These are phyloP conservation scores for Eimeria sp. DNA, from an alignment of 169 alveolate species.

Conservation along the genomic window DNA sequence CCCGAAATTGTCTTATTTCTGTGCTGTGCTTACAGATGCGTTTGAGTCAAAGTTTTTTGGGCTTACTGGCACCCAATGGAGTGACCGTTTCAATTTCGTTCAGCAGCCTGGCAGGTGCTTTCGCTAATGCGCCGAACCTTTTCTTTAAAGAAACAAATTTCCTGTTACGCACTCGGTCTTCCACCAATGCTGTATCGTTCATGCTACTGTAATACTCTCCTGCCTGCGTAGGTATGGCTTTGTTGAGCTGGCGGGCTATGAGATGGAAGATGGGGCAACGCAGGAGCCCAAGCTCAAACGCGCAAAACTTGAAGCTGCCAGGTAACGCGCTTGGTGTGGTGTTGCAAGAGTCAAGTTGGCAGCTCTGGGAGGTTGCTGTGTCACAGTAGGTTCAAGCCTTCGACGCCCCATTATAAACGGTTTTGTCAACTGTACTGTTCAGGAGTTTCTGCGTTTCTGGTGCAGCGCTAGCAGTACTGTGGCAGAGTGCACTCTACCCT, in stretches of 20 bases:
- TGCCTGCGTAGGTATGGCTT: conserved; percentile 47
- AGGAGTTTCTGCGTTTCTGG: neutral
- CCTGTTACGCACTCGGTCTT: neutral
- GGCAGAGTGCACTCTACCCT: conserved; percentile 63
- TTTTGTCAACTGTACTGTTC: neutral
- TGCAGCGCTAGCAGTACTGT: conserved; percentile 70
- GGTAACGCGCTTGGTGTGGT: neutral
- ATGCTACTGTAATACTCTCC: neutral
- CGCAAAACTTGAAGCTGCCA: conserved; percentile 57
- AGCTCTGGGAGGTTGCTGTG: neutral
- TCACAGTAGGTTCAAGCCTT: neutral
- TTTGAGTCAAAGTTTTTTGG: conserved; percentile 78
- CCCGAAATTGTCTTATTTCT: neutral
- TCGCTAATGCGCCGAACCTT: neutral
- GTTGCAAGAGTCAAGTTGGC: neutral
- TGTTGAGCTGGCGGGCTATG: conserved; percentile 70
- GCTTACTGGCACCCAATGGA: conserved; percentile 73
- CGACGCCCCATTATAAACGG: neutral
- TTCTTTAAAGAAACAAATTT: neutral
- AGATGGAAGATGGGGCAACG: conserved; percentile 23
- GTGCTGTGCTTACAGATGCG: conserved; percentile 45
- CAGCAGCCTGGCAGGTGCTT: conserved; percentile 84
- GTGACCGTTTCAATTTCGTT: conserved; percentile 61
- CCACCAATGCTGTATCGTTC: neutral
- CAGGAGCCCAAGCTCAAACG: conserved; percentile 49